Base-by-base conservation (phyloP, 2,329 filamentous ascomycete species). In the Fusarium musae region DNA sequence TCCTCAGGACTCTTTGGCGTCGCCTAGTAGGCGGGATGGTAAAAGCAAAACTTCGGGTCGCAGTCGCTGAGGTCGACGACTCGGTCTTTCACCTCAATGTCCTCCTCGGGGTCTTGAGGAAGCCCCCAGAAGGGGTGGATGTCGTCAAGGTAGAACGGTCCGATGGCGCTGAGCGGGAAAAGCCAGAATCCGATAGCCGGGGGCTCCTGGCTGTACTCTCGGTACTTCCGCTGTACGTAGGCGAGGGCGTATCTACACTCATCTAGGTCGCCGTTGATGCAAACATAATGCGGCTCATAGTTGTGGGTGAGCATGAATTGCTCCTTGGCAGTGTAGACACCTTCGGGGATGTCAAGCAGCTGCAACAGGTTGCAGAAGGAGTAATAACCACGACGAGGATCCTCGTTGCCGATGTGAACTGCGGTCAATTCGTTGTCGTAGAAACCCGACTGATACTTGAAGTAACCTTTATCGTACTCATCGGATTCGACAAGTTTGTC, bases 111-210 rank as follows among this genome's bases (percentile, higher is more conserved):
- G 1, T 28, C 13, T 2, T 3, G 6, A 10, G 50, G 50, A 11
- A 30, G 32, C 5, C 28, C 54, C 26, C 26, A 26, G 26, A 9
- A 4, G 12, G 32, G 15, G 7, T 11, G 2, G 21, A 52, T 16
- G 9, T 43, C 6, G 17, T 36, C 28, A 16, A 53, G 10, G 10
- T 28, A 28, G 13, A 53, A 53, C 0, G 50, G 34, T 6, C 50
- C 34, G 5, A 53, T 28, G 23, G 7, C 13, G 10, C 40, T 32
- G 23, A 61, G 16, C 3, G 43, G 43, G 17, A 61, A 60, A 5
- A 26, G 9, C 61, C 61, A 63, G 23, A 61, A 63, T 15, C 61
- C 61, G 21, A 61, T 1, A 4, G 58, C 36, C 3, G 32, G 21
- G 11, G 30, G 58, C 19, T 15, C 19, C 15, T 11, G 16, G n/a